These are phyloP conservation scores for Ophiostoma tasmaniense DNA, from an alignment of 2,329 filamentous ascomycete genomes.

Conservation along the genomic window DNA sequence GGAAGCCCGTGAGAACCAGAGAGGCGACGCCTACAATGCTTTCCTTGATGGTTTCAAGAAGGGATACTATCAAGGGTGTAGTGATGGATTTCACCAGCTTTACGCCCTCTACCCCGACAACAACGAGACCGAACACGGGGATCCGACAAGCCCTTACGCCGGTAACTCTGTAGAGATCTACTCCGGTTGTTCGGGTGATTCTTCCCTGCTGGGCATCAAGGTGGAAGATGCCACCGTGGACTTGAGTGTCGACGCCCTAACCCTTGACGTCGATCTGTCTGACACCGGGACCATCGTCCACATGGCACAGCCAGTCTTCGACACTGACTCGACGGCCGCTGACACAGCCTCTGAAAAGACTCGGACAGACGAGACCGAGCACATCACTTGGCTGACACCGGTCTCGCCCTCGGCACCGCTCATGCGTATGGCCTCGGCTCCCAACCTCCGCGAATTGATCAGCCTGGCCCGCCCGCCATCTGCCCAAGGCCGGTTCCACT, in stretches of 20 bases:
- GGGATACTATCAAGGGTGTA: neutral
- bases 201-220: neutral
- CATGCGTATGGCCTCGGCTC: constrained; percentile 14
- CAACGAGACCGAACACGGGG: neutral
- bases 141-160: neutral
- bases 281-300: neutral
- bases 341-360: constrained; percentile 10
- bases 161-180: neutral
- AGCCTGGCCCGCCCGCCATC: neutral
- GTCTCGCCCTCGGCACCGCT: neutral
- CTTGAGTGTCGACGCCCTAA: neutral
- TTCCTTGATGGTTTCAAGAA: neutral
- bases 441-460: neutral
- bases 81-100: neutral
- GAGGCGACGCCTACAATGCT: neutral
- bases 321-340: too few species aligned
- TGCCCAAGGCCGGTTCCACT: neutral
- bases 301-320: neutral
- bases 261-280: neutral
- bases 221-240: neutral
- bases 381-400: neutral
- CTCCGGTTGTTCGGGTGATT: neutral
- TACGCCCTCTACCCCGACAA: neutral
- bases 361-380: neutral
- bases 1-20: too few species aligned